These are phyloP conservation scores for Oryza meridionalis DNA, from an alignment of 176 grass and related monocot species.

Conservation along the genomic window DNA sequence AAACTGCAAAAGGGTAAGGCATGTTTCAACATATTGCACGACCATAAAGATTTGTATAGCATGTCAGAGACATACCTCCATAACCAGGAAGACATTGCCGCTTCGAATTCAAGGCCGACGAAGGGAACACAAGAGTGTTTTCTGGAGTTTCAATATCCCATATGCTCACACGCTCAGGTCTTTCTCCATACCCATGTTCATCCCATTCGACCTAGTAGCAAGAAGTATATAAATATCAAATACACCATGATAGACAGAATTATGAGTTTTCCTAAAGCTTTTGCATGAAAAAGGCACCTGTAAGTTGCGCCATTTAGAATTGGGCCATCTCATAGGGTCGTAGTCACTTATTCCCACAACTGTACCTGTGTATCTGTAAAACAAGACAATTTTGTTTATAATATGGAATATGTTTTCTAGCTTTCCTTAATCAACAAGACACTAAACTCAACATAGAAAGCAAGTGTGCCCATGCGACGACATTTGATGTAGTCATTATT, in stretches of 20 bases:
- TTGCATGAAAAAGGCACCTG: constrained; percentile 55
- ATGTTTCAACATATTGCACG: constrained; percentile 6
- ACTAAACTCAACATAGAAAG: neutral
- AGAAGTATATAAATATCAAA: constrained; percentile 7
- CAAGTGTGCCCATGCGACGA: neutral
- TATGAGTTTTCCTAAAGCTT: neutral
- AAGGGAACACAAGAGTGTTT: constrained; percentile 70
- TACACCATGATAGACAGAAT: neutral
- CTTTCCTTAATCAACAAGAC: neutral
- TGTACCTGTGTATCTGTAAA: constrained; percentile 80
- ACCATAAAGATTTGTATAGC: constrained; percentile 13
- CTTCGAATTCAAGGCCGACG: constrained; percentile 62
- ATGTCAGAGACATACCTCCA: constrained; percentile 36
- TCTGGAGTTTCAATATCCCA: constrained; percentile 96
- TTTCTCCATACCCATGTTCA: constrained; percentile 94
- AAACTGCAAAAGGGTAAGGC: neutral
- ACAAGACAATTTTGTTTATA: neutral
- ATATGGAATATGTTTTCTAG: constrained; percentile 8
- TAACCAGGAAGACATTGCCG: constrained; percentile 78
- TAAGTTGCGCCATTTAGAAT: constrained; percentile 95
- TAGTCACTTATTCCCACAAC: constrained; percentile 75
- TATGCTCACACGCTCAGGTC: constrained; percentile 77
- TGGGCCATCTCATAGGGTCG: constrained; percentile 92
- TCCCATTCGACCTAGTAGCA: constrained; percentile 83
- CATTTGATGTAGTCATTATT: neutral